phyloP scores from a whole-genome alignment of 352 stramenopile species.

The Phytophthora fragariaefolia region DNA sequence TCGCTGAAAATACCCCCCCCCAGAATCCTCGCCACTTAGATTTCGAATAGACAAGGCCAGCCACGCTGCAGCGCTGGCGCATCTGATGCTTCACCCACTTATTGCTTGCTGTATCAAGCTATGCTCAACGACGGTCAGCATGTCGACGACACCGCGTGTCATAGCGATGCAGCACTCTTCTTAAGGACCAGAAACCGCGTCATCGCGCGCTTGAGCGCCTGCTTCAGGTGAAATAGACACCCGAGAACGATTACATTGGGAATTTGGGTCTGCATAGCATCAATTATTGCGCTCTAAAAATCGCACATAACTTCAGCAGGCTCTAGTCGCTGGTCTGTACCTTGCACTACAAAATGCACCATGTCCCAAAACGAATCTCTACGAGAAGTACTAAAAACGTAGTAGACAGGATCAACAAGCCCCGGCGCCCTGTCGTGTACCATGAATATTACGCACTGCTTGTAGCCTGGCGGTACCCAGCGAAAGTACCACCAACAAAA shows the following conservation, averaged over 20 bases:
- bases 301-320: conserved; percentile 2
- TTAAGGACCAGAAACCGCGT: neutral
- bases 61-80: neutral
- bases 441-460: neutral
- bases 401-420: conserved; percentile 28
- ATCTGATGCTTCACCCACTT: conserved; percentile 15
- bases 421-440: neutral
- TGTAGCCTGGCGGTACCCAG: neutral
- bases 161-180: conserved; percentile 1
- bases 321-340: conserved; percentile 1
- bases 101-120: neutral
- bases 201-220: neutral
- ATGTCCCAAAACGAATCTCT: conserved; percentile 36
- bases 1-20: conserved; percentile 2
- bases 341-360: conserved; percentile 12
- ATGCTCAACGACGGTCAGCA: conserved; percentile 15
- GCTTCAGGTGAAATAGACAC: conserved; percentile 1
- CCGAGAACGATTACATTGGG: conserved; percentile 4
- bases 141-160: conserved; percentile 4
- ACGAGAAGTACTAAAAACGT: conserved; percentile 13
- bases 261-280: neutral
- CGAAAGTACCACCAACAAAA: neutral
- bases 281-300: conserved; percentile 1
- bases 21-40: conserved; percentile 10
- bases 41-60: neutral